Conservation (phyloP, 192 early-diverging fungal species). For the Coemansia sp. region DNA sequence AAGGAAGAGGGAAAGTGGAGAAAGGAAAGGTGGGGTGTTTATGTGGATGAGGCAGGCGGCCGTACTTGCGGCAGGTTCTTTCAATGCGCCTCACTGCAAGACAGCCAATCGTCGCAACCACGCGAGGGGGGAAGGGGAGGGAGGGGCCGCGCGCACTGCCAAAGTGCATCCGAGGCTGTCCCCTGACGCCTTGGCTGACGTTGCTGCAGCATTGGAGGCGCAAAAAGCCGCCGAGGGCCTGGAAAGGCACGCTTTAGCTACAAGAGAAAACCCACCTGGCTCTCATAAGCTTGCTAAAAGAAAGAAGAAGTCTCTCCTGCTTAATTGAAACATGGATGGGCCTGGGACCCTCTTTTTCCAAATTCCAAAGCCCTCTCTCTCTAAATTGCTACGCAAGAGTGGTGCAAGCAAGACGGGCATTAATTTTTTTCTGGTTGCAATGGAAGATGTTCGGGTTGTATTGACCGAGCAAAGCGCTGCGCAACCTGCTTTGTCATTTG, state of each 20-base stretch:
- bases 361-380: neutral
- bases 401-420: neutral
- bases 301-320: too few species aligned
- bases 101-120: neutral
- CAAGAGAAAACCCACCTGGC: too few species aligned
- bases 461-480: neutral
- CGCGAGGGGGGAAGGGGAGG: neutral
- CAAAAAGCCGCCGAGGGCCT: neutral
- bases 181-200: neutral
- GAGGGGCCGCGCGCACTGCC: neutral
- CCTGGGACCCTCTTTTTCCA: neutral
- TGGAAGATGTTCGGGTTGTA: neutral
- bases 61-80: neutral
- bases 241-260: too few species aligned
- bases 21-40: neutral
- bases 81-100: conserved; percentile 1
- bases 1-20: neutral
- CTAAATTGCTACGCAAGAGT: neutral
- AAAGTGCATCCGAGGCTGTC: neutral
- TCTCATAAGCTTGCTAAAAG: too few species aligned
- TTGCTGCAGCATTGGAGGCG: neutral
- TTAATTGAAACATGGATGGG: too few species aligned
- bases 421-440: too few species aligned
- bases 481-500: neutral
- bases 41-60: neutral